Evolutionary conservation across 352 stramenopile genomes (phyloP).

Genomic region (Blastocystis hominis): DNA sequence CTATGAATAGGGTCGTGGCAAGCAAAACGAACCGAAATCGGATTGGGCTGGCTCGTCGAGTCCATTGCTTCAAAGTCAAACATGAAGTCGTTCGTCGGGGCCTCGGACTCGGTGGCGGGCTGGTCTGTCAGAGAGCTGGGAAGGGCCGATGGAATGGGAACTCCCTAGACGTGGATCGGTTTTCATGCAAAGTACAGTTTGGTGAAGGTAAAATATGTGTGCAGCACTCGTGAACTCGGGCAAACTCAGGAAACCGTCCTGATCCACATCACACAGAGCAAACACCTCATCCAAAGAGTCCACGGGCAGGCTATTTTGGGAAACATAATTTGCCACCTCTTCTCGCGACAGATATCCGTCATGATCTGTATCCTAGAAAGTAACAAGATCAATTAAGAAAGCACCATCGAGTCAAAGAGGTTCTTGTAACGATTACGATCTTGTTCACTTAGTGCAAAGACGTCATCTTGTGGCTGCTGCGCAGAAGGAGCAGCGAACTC

Average conservation of each 20-base stretch:
- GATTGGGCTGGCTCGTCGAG: not conserved
- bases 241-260: conserved; percentile 25
- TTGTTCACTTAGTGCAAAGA: not conserved
- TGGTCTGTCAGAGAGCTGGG: not conserved
- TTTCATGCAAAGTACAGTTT: not conserved
- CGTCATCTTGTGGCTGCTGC: not conserved
- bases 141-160: not conserved
- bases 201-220: not conserved
- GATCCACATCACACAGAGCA: conserved; percentile 23
- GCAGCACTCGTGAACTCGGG: conserved; percentile 25
- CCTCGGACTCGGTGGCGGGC: not conserved
- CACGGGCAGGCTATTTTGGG: not conserved
- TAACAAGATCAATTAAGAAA: not conserved
- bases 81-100: not conserved
- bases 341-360: conserved; percentile 15
- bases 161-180: not conserved
- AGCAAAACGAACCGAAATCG: not conserved
- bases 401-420: conserved; percentile 7
- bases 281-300: not conserved
- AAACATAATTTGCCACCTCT: not conserved
- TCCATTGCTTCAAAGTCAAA: not conserved
- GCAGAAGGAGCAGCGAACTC: not conserved
- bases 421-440: not conserved
- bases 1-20: not conserved
- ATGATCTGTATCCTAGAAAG: conserved; percentile 30